Evolutionary conservation across 495 filamentous ascomycete genomes (phyloP).

Genomic region (Bryoglossum gracile): DNA sequence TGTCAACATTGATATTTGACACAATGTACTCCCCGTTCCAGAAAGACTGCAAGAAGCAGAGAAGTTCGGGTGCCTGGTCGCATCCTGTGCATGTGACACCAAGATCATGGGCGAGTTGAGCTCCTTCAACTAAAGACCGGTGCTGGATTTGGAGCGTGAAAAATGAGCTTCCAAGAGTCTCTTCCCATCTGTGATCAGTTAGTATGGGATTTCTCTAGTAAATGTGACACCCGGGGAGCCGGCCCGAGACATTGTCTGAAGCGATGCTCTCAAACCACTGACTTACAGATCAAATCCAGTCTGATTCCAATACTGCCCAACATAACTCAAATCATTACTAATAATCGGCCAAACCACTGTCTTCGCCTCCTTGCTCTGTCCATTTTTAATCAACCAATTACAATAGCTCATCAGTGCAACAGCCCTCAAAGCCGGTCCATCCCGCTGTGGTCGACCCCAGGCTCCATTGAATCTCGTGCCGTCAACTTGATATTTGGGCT

Average conservation of each 20-base stretch:
- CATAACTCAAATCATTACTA: constrained; percentile 46
- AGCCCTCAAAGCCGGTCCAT: constrained; percentile 49
- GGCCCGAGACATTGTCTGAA: too few species aligned
- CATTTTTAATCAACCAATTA: constrained; percentile 29
- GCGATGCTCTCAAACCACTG: too few species aligned
- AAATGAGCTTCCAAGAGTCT: constrained; percentile 48
- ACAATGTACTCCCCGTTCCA: constrained; percentile 38
- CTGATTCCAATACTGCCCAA: constrained; percentile 37
- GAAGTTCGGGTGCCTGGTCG: constrained; percentile 41
- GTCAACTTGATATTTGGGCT: constrained; percentile 54
- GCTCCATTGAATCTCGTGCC: constrained; percentile 44
- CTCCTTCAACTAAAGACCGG: constrained; percentile 30
- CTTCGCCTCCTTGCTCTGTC: constrained; percentile 26
- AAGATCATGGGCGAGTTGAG: constrained; percentile 21
- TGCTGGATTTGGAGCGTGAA: constrained; percentile 54
- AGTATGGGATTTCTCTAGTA: too few species aligned
- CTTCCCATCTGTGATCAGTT: too few species aligned
- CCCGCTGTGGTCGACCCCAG: constrained; percentile 58
- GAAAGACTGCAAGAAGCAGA: constrained; percentile 45
- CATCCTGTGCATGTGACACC: constrained; percentile 35
- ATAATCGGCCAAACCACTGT: constrained; percentile 46
- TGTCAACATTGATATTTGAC: constrained; percentile 35
- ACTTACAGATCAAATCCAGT: constrained; percentile 44
- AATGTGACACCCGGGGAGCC: too few species aligned
- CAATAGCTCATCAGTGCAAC: constrained; percentile 39